Evolutionary conservation across 2,329 filamentous ascomycete genomes (phyloP).

Genomic region (Colletotrichum cordylinicola): DNA sequence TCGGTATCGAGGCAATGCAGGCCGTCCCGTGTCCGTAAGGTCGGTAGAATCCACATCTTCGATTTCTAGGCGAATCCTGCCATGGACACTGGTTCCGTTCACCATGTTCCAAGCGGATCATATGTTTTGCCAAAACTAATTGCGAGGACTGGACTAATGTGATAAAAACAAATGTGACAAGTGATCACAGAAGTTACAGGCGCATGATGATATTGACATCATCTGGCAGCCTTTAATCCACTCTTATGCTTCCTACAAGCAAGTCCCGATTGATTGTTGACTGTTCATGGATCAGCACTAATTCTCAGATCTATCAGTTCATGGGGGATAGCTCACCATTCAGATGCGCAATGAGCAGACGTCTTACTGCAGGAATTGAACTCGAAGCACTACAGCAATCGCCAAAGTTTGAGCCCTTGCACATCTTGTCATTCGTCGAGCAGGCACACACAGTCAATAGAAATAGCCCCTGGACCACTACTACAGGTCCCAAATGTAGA

Average conservation of each 20-base stretch:
- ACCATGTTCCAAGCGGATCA: background rate
- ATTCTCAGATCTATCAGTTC: background rate
- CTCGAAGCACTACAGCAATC: background rate
- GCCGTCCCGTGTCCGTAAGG: background rate
- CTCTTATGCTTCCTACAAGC: background rate
- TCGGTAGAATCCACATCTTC: background rate
- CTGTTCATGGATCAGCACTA: background rate
- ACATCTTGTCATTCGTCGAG: background rate
- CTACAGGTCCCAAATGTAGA: background rate
- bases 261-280: background rate
- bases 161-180: background rate
- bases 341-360: background rate
- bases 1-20: background rate
- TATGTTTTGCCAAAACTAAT: too few species aligned
- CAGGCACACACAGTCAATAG: background rate
- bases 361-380: background rate
- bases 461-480: background rate
- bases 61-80: background rate
- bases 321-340: background rate
- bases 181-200: background rate
- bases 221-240: background rate
- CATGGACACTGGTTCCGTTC: background rate
- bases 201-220: background rate
- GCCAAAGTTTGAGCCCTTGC: background rate
- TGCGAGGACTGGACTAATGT: rapidly evolving